These are phyloP conservation scores for Aspergillus hiratsukae DNA, from an alignment of 2,329 filamentous ascomycete species.

Conservation along the genomic window DNA sequence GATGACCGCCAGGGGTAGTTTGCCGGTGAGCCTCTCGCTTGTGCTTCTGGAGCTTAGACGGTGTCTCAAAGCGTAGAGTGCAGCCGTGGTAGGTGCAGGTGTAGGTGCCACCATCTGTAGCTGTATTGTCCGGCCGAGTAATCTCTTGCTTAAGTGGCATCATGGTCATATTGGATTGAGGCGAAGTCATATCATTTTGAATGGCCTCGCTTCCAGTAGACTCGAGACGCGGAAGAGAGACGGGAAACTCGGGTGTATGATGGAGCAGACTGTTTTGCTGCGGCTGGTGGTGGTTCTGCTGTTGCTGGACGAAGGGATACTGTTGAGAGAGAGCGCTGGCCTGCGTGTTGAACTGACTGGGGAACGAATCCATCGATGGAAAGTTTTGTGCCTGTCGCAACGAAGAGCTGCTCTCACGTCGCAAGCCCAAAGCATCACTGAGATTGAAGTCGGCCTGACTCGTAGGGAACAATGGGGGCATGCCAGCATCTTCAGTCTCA, in stretches of 20 bases:
- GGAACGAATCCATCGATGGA: constrained; percentile 40
- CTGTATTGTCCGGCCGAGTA: constrained; percentile 58
- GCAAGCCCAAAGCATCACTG: constrained; percentile 33
- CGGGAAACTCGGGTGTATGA: constrained; percentile 54
- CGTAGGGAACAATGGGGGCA: constrained; percentile 66
- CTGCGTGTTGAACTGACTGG: constrained; percentile 37
- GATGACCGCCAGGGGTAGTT: constrained; percentile 51
- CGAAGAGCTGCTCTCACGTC: constrained; percentile 31
- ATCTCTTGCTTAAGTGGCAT: constrained; percentile 32
- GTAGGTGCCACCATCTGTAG: constrained; percentile 81
- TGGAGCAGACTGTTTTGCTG: constrained; percentile 31
- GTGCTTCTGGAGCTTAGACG: constrained; percentile 83
- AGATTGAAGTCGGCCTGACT: constrained; percentile 51
- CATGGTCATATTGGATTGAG: constrained; percentile 30
- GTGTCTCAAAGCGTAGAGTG: constrained; percentile 80
- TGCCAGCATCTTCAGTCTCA: constrained; percentile 63
- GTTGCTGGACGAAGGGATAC: constrained; percentile 41
- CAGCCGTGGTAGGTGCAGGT: constrained; percentile 96
- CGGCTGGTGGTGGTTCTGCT: constrained; percentile 21
- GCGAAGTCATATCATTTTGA: constrained; percentile 30
- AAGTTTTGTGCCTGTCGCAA: constrained; percentile 35
- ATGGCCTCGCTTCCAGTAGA: constrained; percentile 53
- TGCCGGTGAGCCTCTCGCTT: constrained; percentile 90
- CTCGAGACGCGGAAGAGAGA: constrained; percentile 58
- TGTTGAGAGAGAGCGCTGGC: constrained; percentile 47